These are phyloP conservation scores for Plenodomus lindquistii DNA, from an alignment of 2,329 filamentous ascomycete species.

Conservation along the genomic window DNA sequence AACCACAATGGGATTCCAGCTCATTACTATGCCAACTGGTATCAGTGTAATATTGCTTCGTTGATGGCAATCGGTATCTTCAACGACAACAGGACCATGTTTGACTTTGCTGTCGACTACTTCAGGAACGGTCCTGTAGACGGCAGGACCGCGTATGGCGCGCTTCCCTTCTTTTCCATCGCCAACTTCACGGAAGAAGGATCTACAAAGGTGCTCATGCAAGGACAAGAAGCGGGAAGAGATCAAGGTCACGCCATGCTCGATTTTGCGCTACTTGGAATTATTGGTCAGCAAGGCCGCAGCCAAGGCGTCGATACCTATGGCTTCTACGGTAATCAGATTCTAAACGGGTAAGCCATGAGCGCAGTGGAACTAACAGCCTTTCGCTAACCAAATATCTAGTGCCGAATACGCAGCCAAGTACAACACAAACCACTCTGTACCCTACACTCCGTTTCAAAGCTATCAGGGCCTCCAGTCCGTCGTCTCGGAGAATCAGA, in stretches of 20 bases:
- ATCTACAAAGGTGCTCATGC: constrained; percentile 37
- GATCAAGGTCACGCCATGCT: constrained; percentile 53
- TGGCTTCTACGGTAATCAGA: constrained; percentile 36
- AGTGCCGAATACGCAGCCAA: background rate
- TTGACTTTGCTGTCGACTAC: constrained; percentile 46
- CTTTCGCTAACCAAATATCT: too few species aligned
- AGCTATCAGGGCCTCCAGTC: constrained; percentile 45
- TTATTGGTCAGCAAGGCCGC: constrained; percentile 48
- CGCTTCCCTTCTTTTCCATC: constrained; percentile 19
- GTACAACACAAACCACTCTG: background rate
- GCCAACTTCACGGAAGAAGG: constrained; percentile 38
- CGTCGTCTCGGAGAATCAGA: constrained; percentile 35
- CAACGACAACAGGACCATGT: constrained; percentile 49
- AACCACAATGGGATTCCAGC: constrained; percentile 42
- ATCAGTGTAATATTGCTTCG: constrained; percentile 49
- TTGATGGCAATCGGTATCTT: constrained; percentile 50
- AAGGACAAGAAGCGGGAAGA: constrained; percentile 49
- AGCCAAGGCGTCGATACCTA: constrained; percentile 52
- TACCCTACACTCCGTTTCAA: constrained; percentile 31
- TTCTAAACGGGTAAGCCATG: constrained; percentile 44
- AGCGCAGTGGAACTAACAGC: constrained; percentile 4
- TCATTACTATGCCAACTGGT: constrained; percentile 53
- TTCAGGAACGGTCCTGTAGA: constrained; percentile 47
- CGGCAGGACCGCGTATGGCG: constrained; percentile 39
- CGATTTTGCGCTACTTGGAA: constrained; percentile 46